A percentile compares a stretch with the other conserved stretches of the same genome.
Conservation (phyloP, 176 grass and related monocot species). For the Aegilops longissima region DNA sequence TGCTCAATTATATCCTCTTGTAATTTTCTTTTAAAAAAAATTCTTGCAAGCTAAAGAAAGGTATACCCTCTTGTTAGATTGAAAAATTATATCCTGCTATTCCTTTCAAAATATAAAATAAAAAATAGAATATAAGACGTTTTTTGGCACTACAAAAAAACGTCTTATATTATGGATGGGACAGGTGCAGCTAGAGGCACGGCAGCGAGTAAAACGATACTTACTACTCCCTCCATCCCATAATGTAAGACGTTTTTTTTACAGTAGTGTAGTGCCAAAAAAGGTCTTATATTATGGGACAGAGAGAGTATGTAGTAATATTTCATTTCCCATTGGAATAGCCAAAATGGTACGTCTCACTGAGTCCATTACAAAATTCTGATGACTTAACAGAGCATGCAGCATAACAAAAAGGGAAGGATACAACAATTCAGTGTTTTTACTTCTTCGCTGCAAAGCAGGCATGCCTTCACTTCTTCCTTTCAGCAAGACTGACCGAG, state of each 20-base stretch:
- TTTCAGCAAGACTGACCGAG: background rate
- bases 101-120: background rate
- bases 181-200: background rate
- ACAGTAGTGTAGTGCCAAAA: no score
- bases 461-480: background rate
- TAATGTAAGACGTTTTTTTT: no score
- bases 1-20: background rate
- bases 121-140: no score
- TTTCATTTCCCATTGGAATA: background rate
- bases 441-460: background rate
- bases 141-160: no score
- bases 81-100: background rate
- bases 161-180: no score
- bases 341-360: conserved; percentile 21
- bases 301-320: no score
- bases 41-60: background rate
- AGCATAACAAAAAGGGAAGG: background rate
- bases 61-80: background rate
- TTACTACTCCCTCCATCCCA: background rate
- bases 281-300: no score
- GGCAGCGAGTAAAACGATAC: background rate
- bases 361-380: conserved; percentile 18
- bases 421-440: background rate
- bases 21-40: background rate
- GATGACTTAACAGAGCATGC: background rate